Conservation (phyloP, 108 stramenopile genomes). For the Cyclostephanos tholiformis region DNA sequence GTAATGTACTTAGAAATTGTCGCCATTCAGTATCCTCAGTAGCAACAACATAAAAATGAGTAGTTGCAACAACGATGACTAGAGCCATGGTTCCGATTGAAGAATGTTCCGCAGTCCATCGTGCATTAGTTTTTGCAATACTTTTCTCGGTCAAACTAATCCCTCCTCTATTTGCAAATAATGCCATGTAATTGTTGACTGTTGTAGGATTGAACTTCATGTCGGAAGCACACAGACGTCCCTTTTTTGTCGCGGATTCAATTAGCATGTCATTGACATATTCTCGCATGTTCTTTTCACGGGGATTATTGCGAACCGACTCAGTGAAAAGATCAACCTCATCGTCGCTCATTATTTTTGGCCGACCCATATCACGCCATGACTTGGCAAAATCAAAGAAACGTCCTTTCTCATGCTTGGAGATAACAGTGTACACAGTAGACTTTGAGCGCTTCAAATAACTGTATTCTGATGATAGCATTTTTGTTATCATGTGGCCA, state of each 20-base stretch:
- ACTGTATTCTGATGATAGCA: too few relatives aligned
- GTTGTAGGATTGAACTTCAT: conserved; percentile 5
- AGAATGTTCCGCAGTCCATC: conserved; percentile 13
- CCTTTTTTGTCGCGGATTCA: neutral
- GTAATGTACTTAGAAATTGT: neutral
- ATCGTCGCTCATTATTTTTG: neutral
- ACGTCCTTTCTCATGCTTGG: neutral
- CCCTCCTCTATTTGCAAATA: neutral
- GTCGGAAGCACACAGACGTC: too few relatives aligned
- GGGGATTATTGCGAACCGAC: neutral
- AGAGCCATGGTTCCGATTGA: conserved; percentile 7
- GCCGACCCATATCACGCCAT: neutral
- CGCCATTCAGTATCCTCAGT: neutral
- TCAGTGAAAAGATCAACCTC: neutral
- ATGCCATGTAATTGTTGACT: conserved; percentile 8
- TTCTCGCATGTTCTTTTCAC: neutral
- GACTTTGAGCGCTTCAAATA: too few relatives aligned
- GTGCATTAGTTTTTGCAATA: neutral
- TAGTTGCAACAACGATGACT: neutral
- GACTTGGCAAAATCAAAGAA: neutral
- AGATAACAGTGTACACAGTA: too few relatives aligned
- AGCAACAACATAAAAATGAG: neutral
- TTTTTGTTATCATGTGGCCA: too few relatives aligned
- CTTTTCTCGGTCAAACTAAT: too few relatives aligned
- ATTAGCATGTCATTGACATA: conserved; percentile 1